Conservation (phyloP, 805 yeast species). For the Barnettozyma siamensis region DNA sequence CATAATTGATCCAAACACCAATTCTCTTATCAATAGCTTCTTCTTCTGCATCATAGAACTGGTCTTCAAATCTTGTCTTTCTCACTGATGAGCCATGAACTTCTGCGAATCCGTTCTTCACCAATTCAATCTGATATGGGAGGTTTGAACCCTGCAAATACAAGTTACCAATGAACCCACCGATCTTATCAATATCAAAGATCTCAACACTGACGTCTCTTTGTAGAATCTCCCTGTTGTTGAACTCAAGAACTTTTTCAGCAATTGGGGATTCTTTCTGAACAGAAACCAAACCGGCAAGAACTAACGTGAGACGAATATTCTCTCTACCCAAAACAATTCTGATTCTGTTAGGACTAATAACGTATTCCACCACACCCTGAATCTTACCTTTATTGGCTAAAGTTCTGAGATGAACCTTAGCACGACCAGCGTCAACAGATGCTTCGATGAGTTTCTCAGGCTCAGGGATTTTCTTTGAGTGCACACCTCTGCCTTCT, state of each 20-base stretch:
- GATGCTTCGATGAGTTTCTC: constrained; percentile 75
- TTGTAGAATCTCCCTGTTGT: constrained; percentile 54
- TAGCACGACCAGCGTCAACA: constrained; percentile 65
- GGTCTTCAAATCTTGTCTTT: constrained; percentile 48
- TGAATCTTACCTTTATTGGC: constrained; percentile 57
- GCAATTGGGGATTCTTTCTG: constrained; percentile 32
- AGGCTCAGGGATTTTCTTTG: constrained; percentile 47
- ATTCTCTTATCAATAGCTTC: constrained; percentile 46
- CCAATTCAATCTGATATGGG: constrained; percentile 54
- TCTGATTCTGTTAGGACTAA: constrained; percentile 62
- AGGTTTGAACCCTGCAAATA: constrained; percentile 42
- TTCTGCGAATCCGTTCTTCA: constrained; percentile 58
- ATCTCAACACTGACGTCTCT: constrained; percentile 69
- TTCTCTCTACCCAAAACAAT: constrained; percentile 68
- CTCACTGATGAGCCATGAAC: constrained; percentile 61
- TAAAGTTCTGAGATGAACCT: constrained; percentile 65
- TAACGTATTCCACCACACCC: constrained; percentile 68
- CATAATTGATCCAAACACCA: constrained; percentile 68
- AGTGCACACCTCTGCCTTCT: constrained; percentile 56
- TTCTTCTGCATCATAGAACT: constrained; percentile 56
- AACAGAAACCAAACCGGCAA: constrained; percentile 61
- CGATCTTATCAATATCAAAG: constrained; percentile 66
- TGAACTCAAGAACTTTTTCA: constrained; percentile 48
- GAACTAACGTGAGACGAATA: constrained; percentile 57
- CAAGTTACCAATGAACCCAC: constrained; percentile 74